Evolutionary conservation across 352 stramenopile genomes (phyloP), one percentile per base, ranked within the genome.

Genomic region (Phytopythium oedochilum): DNA sequence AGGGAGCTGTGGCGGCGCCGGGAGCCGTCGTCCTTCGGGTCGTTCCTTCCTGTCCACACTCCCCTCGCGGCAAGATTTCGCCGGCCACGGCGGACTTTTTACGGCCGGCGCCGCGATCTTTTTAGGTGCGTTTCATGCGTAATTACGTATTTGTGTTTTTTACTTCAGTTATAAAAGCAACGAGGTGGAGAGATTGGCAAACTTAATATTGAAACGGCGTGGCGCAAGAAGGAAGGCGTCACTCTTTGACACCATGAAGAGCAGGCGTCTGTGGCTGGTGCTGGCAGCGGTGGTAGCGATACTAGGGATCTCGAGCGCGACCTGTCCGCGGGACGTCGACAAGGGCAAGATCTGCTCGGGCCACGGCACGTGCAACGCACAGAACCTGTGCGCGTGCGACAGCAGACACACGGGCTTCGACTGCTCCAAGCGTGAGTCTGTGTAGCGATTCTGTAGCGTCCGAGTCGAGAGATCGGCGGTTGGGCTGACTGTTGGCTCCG

Each of bases 301-400:
- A 7, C 22, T n/a, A 18, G n/a, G 56, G 29, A 40, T 31, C 18
- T n/a, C 32, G 5, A 3, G 22, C 6, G 61, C 57, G 20, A 59
- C 58, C 22, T 89, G 78, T 53, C 62, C 78, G 5, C 66, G 66
- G 6, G 76, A 75, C 5, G 59, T 48, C 11, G 75, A 73, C 61
- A 88, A 83, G 20, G 60, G 61, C 35, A 73, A 72, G 50, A 85
- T 86, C 45, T 89, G 79, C 55, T 81, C 76, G 12, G 79, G 76
- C 0, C 65, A 86, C 35, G 79, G 76, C 22, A 59, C 28, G 5
- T 89, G 79, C 59, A 86, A 64, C 25, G 46, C 43, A 2, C 57
- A 53, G 23, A 85, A 83, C 59, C 61, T 69, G 45, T 89, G 79
- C 51, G 60, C 58, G 15, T 89, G 79, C 46, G 79, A 89, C 58